Conservation (phyloP, 2,329 filamentous ascomycete species). For the Xylariaceae sp. region DNA sequence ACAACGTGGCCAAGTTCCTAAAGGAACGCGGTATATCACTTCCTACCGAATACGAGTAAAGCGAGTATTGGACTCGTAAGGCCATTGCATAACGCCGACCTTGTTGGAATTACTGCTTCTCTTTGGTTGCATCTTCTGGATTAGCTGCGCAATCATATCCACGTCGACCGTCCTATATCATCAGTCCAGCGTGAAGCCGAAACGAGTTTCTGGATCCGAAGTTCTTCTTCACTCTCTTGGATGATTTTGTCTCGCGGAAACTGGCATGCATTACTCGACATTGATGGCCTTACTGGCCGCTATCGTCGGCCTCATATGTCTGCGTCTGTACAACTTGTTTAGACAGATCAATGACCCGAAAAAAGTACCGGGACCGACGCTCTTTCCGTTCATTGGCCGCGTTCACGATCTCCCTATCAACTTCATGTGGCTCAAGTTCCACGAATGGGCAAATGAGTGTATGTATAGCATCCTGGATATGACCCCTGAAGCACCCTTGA, state of each 20-base stretch:
- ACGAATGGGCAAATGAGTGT: slow-evolving; percentile 34
- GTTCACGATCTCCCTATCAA: slow-evolving; percentile 45
- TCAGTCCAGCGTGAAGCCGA: neutral
- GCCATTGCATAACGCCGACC: neutral
- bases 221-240: neutral
- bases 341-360: slow-evolving; percentile 31
- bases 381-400: slow-evolving; percentile 34
- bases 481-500: too few species aligned
- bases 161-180: slow-evolving; percentile 1
- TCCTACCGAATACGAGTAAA: slow-evolving; percentile 2
- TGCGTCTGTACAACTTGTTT: slow-evolving; percentile 28
- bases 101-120: neutral
- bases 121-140: neutral
- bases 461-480: neutral
- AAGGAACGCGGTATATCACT: neutral
- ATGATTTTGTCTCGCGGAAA: neutral
- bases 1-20: neutral
- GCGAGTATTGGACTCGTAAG: neutral
- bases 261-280: slow-evolving; percentile 28
- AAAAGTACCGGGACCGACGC: slow-evolving; percentile 31
- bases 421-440: slow-evolving; percentile 51
- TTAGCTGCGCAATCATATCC: neutral
- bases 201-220: neutral
- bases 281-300: slow-evolving; percentile 20
- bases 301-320: slow-evolving; percentile 22